These are phyloP conservation scores for Colletotrichum tofieldiae DNA, from an alignment of 2,329 filamentous ascomycete genomes.

Conservation along the genomic window DNA sequence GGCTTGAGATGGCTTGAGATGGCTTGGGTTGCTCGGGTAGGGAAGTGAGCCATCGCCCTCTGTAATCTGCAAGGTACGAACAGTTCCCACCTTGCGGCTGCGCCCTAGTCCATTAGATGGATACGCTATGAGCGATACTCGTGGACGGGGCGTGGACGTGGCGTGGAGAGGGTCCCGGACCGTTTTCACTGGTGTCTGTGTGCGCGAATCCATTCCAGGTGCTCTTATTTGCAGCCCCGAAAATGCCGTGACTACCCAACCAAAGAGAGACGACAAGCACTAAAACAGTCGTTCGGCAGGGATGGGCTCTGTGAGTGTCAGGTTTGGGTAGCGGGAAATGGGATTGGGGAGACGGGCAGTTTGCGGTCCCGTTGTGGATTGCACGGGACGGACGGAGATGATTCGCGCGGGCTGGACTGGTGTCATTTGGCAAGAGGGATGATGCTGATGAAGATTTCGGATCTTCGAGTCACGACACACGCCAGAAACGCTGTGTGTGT, in stretches of 20 bases:
- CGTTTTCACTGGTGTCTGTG: constrained; percentile 1
- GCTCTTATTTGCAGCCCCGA: constrained; percentile 22
- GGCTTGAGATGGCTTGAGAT: constrained; percentile 5
- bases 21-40: constrained; percentile 19
- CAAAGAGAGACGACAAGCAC: neutral
- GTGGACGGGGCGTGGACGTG: neutral
- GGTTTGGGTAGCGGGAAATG: constrained; percentile 16
- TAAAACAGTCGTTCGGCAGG: constrained; percentile 30
- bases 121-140: neutral
- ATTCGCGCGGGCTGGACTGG: constrained; percentile 23
- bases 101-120: neutral
- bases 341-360: constrained; percentile 20
- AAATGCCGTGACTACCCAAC: neutral
- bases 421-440: constrained; percentile 30
- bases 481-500: constrained; percentile 24
- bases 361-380: constrained; percentile 37
- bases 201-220: constrained; percentile 9
- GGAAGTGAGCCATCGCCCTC: neutral
- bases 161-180: constrained; percentile 1
- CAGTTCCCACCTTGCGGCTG: constrained; percentile 12
- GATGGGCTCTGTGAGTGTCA: constrained; percentile 29
- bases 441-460: constrained; percentile 26
- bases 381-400: constrained; percentile 40
- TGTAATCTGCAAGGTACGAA: constrained; percentile 18
- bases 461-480: constrained; percentile 12